Evolutionary conservation across 2,329 filamentous ascomycete genomes (phyloP), one percentile per base, ranked within the genome.

Genomic region (Pseudofabraea citricarpa): DNA sequence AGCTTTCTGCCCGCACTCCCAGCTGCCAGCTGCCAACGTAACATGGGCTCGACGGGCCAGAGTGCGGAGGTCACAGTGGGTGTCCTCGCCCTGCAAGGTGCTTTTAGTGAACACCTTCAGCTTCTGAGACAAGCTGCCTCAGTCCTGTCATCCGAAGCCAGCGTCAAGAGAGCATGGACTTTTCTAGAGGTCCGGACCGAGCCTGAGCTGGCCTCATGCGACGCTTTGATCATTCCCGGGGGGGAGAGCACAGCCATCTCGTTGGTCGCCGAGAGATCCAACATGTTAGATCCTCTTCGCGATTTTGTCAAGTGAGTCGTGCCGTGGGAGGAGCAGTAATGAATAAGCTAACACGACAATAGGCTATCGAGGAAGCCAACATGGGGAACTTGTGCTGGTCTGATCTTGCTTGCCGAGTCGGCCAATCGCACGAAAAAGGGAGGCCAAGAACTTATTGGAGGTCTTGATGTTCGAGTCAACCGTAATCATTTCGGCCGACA

Each of bases 401-500:
- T 97, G 45, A 96, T 98, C 55, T 71, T 97, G 38, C 81, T 98
- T 39, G 85, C 90, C 2, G 87, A 95, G 58, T 82, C 85, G 46
- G 91, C 90, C 39, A 95, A 91, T 63, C 79, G 84, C 49, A 90
- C 87, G 27, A 97, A 96, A 63, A 83, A 86, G 57, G 90, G 89
- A 33, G 91, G 91, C 0, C 93, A 97, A 64, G 89, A 95, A 47
- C 75, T 97, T 42, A 89, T 98, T 49, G 93, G 93, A 12, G 93
- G 93, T 2, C 74, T 98, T 27, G 84, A 90, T 58, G 90, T 98
- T 26, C 76, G 88, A 36, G 90, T 97, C 23, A 90, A 94, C 60
- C 78, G 93, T 36, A 98, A 97, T 60, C 89, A 96, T 64, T 98
- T 96, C 60, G 93, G 93, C 3, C 79, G 91, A 43, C 93, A 98